A percentile compares a stretch with the other conserved stretches of the same genome.
Evolutionary conservation across 768 basidiomycete genomes (phyloP).

Genomic region (Termitomyces sp.): DNA sequence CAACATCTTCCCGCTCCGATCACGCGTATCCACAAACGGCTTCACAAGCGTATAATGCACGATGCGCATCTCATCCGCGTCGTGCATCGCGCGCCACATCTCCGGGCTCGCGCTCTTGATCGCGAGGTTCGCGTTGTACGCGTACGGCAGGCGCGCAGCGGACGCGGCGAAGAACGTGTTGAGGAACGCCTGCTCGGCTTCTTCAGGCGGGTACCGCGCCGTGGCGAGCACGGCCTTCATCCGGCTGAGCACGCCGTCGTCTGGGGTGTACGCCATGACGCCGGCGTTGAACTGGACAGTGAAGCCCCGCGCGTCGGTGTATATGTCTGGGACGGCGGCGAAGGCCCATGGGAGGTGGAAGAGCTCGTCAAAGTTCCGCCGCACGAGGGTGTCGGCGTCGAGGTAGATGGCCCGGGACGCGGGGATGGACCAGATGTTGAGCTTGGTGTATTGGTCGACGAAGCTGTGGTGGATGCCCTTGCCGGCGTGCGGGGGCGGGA

Average conservation of each 20-base stretch:
- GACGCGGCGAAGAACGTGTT: conserved; percentile 33
- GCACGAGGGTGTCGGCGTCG: conserved; percentile 39
- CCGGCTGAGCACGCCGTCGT: conserved; percentile 20
- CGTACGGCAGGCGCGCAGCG: conserved; percentile 30
- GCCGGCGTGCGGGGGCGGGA: conserved; percentile 33
- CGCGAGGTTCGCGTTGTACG: conserved; percentile 37
- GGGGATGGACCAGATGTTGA: conserved; percentile 35
- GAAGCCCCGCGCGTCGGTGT: conserved; percentile 25
- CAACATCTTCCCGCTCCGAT: conserved; percentile 13
- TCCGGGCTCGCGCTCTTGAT: conserved; percentile 27
- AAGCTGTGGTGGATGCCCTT: conserved; percentile 29
- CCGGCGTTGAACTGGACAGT: conserved; percentile 34
- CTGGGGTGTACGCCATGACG: conserved; percentile 29
- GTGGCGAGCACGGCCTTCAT: conserved; percentile 24
- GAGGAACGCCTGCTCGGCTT: conserved; percentile 38
- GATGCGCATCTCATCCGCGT: conserved; percentile 22
- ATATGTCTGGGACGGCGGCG: conserved; percentile 37
- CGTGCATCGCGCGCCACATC: conserved; percentile 28
- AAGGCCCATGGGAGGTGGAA: conserved; percentile 35
- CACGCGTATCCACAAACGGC: conserved; percentile 16
- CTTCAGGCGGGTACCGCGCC: conserved; percentile 24
- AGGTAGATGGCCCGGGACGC: conserved; percentile 33
- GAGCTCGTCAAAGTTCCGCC: conserved; percentile 38
- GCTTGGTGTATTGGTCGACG: conserved; percentile 39
- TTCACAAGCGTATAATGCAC: conserved; percentile 32